Percentiles rank a stretch among this genome's conserved stretches.
Conservation (phyloP, 371 early-diverging fungal species). For the Mucor piriformis region DNA sequence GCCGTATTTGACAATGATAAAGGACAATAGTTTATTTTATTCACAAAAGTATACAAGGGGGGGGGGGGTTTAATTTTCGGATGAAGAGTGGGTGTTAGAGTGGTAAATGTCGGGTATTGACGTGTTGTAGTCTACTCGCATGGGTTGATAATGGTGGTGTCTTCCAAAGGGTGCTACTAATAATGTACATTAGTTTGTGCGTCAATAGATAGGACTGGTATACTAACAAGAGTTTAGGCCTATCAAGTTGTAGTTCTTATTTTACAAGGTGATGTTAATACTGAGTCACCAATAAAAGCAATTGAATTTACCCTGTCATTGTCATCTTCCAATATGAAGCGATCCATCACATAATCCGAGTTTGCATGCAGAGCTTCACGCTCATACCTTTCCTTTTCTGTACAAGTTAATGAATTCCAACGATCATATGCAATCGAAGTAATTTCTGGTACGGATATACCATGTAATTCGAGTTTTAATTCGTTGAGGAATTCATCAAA, state of each 20-base stretch:
- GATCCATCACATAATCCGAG: constrained; percentile 25
- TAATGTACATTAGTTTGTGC: background rate
- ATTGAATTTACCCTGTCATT: background rate
- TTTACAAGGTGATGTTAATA: too few species aligned
- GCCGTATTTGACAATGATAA: constrained; percentile 27
- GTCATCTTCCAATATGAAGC: background rate
- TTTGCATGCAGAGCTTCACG: constrained; percentile 26
- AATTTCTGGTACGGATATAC: constrained; percentile 3
- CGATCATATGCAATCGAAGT: constrained; percentile 4
- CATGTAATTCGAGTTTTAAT: background rate
- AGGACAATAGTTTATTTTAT: background rate
- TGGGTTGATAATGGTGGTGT: too few species aligned
- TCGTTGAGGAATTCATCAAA: constrained; percentile 21
- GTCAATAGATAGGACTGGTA: background rate
- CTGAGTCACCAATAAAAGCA: too few species aligned
- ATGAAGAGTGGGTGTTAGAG: too few species aligned
- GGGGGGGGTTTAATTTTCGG: too few species aligned
- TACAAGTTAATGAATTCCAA: constrained; percentile 9
- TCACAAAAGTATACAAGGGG: background rate
- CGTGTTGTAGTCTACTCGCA: too few species aligned
- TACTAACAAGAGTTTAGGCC: background rate
- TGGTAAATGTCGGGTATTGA: too few species aligned
- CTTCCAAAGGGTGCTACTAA: background rate
- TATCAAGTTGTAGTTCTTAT: too few species aligned
- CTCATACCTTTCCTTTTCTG: constrained; percentile 23